Evolutionary conservation across 371 early-diverging fungal species (phyloP), one percentile per base, ranked within the genome.

Genomic region (Syncephalastrum racemosum): DNA sequence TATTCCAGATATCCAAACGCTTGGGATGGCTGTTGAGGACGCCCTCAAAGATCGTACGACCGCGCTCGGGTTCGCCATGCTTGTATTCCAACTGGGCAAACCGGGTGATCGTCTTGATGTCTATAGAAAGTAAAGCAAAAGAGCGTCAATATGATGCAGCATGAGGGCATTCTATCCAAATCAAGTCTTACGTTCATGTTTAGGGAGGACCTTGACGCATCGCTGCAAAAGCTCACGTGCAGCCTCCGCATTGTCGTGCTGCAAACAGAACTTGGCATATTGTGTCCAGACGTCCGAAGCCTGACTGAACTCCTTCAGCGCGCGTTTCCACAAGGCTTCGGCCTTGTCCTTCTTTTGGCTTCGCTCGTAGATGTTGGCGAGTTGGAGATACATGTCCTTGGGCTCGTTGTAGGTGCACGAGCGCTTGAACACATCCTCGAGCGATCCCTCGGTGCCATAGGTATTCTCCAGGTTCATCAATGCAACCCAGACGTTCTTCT

Each of bases 61-160:
- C 98, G 61, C 95, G 88, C 69, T 97, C 98, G 18, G 91, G 80
- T 65, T 96, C 94, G 42, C 95, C 96, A 59, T 89, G 77, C 75
- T 91, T 91, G 83, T 93, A 97, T 76, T 96, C 97, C 77, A 96
- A 78, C 68, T 91, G 92, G 3, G 92, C 98, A 80, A 95, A 95
- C 77, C 94, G 91, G 48, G 84, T 82, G 48, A 94, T 91, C 8
- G 90, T 87, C 73, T 94, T 90, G 67, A 72, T 60, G 57, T 78
- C 70, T 69, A 54, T 27, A 19, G n/a, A 18, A 39, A 46, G 42
- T n/a, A 40, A 64, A 18, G n/a, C n/a, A 15, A 58, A 40, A n/a
- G 6, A 12, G 18, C 56, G 50, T 45, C 0, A 40, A 44, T 7
- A 19, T 49, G 13, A 31, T 19, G 4, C 19, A n/a, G 42, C 13